Conservation (phyloP, 2,329 filamentous ascomycete species). For the Aspergillus arachidicola region DNA sequence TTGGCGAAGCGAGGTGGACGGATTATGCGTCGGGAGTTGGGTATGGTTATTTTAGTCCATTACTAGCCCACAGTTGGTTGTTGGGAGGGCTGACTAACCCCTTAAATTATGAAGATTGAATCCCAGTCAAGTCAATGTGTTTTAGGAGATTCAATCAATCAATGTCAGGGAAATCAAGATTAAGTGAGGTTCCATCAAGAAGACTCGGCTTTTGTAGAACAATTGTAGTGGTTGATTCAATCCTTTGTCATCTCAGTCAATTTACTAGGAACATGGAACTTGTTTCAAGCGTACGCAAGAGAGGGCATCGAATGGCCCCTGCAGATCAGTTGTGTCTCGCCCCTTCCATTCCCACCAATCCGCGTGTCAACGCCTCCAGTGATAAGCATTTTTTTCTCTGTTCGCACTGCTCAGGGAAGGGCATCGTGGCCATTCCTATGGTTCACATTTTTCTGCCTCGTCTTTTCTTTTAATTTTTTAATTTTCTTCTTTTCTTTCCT, state of each 20-base stretch:
- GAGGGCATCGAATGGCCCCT: slow-evolving; percentile 1
- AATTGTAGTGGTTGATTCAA: background rate
- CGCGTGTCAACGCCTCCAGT: background rate
- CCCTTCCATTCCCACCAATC: slow-evolving; percentile 11
- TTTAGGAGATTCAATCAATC: background rate
- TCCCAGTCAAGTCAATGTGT: no score
- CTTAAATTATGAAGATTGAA: no score
- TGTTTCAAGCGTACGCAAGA: background rate
- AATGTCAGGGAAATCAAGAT: background rate
- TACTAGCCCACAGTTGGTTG: background rate
- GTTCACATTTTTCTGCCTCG: slow-evolving; percentile 1
- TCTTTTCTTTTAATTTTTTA: background rate
- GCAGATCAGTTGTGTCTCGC: slow-evolving; percentile 7
- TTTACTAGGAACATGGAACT: background rate
- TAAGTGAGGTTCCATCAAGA: background rate
- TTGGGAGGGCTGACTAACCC: background rate
- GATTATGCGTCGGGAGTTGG: background rate
- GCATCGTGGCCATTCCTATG: slow-evolving; percentile 10
- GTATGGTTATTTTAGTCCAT: background rate
- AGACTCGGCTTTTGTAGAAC: background rate
- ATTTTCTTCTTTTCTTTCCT: slow-evolving; percentile 5
- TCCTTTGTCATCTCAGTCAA: background rate
- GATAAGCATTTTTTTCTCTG: slow-evolving; percentile 2
- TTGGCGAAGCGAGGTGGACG: background rate
- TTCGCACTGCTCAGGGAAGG: background rate